A percentile compares a stretch with the other conserved stretches of the same genome.
Evolutionary conservation across 1,284 basidiomycete species (phyloP).

Genomic region (Nidula niveotomentosa): DNA sequence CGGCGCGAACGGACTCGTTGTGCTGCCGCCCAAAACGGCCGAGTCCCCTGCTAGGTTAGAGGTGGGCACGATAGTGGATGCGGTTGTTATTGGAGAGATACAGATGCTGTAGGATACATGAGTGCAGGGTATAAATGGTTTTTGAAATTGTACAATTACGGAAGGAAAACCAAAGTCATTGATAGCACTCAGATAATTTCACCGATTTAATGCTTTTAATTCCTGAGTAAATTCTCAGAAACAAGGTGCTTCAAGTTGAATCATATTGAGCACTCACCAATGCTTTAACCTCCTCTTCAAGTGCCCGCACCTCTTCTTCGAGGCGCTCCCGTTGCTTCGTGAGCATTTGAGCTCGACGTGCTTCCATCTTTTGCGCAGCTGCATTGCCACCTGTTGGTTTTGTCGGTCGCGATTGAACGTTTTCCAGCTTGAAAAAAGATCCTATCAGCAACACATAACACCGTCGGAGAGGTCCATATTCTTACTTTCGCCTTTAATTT

Average conservation of each 20-base stretch:
- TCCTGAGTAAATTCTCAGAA: background rate
- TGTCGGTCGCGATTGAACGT: constrained; percentile 43
- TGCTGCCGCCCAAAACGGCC: constrained; percentile 52
- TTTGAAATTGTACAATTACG: background rate
- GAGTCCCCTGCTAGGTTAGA: constrained; percentile 41
- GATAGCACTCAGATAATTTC: background rate
- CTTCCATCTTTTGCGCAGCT: constrained; percentile 65
- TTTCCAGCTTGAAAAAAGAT: constrained; percentile 43
- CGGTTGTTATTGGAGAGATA: constrained; percentile 70
- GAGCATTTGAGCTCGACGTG: constrained; percentile 59
- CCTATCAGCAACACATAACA: background rate
- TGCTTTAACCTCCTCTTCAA: constrained; percentile 58
- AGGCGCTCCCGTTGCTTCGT: constrained; percentile 62
- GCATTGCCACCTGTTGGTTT: constrained; percentile 44
- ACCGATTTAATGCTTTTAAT: constrained; percentile 1
- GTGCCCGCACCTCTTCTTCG: constrained; percentile 49
- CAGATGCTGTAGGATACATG: constrained; percentile 19
- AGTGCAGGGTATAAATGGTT: background rate
- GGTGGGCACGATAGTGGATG: constrained; percentile 52
- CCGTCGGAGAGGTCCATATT: background rate
- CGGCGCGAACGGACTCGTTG: constrained; percentile 76
- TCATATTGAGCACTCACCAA: constrained; percentile 11
- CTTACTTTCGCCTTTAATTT: constrained; percentile 59
- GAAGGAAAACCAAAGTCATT: background rate
- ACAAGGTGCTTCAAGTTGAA: background rate